phyloP scores from a whole-genome alignment of 305 asterid genomes.

The Galium porrigens region DNA sequence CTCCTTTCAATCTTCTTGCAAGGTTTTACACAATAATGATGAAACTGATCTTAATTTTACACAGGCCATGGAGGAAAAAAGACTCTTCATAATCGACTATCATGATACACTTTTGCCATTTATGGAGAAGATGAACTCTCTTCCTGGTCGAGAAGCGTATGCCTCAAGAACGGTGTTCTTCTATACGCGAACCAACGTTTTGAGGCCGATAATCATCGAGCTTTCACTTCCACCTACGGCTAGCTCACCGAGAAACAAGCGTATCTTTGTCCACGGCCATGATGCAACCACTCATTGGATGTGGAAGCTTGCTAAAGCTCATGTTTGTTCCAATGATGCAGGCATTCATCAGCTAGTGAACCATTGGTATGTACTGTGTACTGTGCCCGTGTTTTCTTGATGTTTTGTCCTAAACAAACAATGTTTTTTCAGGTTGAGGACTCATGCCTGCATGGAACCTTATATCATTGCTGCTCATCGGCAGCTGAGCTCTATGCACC shows the following conservation, averaged over 20 bases:
- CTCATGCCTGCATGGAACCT: constrained; percentile 63
- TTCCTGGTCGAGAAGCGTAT: constrained; percentile 69
- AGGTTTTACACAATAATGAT: background rate
- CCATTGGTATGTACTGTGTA: constrained; percentile 42
- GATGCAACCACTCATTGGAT: constrained; percentile 58
- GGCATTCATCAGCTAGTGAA: constrained; percentile 65
- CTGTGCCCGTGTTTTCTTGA: background rate
- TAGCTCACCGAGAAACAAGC: constrained; percentile 41
- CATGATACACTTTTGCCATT: constrained; percentile 65
- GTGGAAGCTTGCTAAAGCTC: constrained; percentile 76
- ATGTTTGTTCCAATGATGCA: constrained; percentile 70
- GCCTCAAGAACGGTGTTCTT: constrained; percentile 60
- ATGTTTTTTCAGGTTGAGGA: constrained; percentile 46
- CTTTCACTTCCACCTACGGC: constrained; percentile 69
- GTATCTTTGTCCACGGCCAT: constrained; percentile 41
- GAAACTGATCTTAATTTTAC: background rate
- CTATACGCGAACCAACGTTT: constrained; percentile 27
- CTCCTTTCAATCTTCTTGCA: background rate
- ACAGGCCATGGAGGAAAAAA: constrained; percentile 51
- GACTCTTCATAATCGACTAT: constrained; percentile 54
- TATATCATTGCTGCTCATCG: constrained; percentile 66
- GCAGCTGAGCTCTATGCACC: constrained; percentile 79
- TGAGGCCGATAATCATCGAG: constrained; percentile 54
- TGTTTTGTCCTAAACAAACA: background rate
- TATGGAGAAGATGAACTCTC: constrained; percentile 51